These are phyloP conservation scores for Kwoniella dejecticola DNA, from an alignment of 768 basidiomycete species.

Conservation along the genomic window DNA sequence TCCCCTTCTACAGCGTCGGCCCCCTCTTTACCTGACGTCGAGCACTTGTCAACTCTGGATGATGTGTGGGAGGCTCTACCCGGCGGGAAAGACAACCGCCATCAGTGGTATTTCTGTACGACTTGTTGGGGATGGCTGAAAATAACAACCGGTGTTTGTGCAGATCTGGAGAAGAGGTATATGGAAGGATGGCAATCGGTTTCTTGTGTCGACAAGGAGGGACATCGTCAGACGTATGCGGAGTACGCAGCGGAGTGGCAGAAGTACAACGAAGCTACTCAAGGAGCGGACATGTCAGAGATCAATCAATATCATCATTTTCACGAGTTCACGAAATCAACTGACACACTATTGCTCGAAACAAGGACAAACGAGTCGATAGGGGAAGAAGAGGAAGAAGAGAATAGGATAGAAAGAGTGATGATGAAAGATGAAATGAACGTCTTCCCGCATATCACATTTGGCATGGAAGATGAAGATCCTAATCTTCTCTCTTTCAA, in stretches of 20 bases:
- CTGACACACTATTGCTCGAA: too few relatives aligned
- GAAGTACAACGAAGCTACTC: constrained; percentile 22
- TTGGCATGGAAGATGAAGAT: constrained; percentile 19
- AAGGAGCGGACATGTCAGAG: too few relatives aligned
- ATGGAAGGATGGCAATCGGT: constrained; percentile 24
- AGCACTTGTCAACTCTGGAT: constrained; percentile 18
- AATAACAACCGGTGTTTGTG: constrained; percentile 21
- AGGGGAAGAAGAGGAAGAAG: too few relatives aligned
- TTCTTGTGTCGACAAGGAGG: not conserved
- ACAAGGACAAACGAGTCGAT: too few relatives aligned
- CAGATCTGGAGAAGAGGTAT: constrained; percentile 10
- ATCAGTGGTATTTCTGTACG: constrained; percentile 46
- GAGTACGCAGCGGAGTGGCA: constrained; percentile 10
- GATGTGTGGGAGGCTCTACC: constrained; percentile 46
- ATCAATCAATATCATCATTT: constrained; percentile 33
- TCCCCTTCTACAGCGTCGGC: constrained; percentile 12
- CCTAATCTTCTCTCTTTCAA: constrained; percentile 10
- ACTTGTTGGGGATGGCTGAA: constrained; percentile 46
- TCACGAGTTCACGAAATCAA: constrained; percentile 26
- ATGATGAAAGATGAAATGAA: constrained; percentile 26
- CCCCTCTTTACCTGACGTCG: constrained; percentile 6
- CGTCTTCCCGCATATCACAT: constrained; percentile 39
- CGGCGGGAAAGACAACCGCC: constrained; percentile 23
- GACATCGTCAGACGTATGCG: not conserved
- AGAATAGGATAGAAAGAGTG: constrained; percentile 25